Base-by-base conservation (phyloP, 1,284 basidiomycete species). In the Ustilago hordei region DNA sequence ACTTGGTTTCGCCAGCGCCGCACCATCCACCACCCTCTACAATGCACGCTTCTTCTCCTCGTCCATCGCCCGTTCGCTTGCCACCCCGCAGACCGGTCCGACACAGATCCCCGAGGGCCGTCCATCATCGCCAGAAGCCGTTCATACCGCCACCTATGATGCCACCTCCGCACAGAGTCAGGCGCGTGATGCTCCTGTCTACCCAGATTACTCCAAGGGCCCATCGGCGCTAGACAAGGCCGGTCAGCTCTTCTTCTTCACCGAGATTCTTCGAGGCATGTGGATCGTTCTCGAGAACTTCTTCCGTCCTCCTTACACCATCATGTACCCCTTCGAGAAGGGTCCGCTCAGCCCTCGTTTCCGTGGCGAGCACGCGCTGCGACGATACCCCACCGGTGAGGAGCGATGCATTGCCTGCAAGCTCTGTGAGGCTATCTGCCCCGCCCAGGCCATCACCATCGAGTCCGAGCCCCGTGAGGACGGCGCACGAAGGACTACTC, bases 211-310 rank as follows among this genome's bases (percentile, higher is more conserved):
- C 80, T 88, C 88, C 41, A 88, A 88, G 57, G 95, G 95, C 1
- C 94, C 93, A 5, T 81, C 80, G 19, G 83, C 84, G 23, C 61
- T 85, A 28, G 94, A 98, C 89, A 99, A 99, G 88, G 95, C 96
- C 47, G 92, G 93, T 54, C 93, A 96, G 87, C 86, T 98, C 58
- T 98, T 99, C 90, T 98, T 99, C 90, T 95, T 99, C 87, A 98
- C 96, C 70, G 97, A 99, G 88, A 98, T 99, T 82, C 88, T 96
- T 79, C 90, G 96, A 89, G 95, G 96, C 83, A 96, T 98, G 94
- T 98, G 95, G 95, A 92, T 99, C 86, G 95, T 98, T n/a, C 84
- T 98, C 78, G 97, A 98, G 88, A 93, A 98, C 87, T 95, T 97
- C 89, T 97, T 96, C 91, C 91, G 95, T 57, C 94, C 94, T 53